Evolutionary conservation across 2,329 filamentous ascomycete species (phyloP).

Genomic region (Aspergillus awamori): DNA sequence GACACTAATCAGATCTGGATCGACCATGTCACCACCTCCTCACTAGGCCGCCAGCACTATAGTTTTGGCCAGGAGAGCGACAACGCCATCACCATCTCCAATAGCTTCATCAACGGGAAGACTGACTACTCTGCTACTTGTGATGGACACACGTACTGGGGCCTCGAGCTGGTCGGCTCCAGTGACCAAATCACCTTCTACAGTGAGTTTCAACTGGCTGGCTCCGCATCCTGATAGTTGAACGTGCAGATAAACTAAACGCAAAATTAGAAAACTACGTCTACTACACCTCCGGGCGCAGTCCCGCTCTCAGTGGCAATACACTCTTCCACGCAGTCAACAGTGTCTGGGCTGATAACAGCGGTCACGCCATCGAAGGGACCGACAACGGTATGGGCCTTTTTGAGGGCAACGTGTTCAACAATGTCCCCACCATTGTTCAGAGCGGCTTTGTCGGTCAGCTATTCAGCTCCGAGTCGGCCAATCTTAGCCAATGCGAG

Average conservation of each 20-base stretch:
- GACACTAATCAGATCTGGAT: conserved; percentile 50
- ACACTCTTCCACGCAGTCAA: conserved; percentile 56
- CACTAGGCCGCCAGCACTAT: conserved; percentile 54
- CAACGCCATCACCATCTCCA: conserved; percentile 40
- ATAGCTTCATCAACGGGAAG: conserved; percentile 52
- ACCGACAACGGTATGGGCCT: conserved; percentile 31
- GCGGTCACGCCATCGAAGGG: conserved; percentile 49
- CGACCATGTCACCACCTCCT: conserved; percentile 52
- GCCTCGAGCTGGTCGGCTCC: conserved; percentile 54
- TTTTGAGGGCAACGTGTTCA: conserved; percentile 52
- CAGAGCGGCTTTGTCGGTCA: neutral
- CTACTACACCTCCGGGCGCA: conserved; percentile 59
- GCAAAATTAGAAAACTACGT: conserved; percentile 53
- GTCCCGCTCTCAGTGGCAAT: conserved; percentile 57
- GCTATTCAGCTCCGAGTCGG: neutral
- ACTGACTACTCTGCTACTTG: conserved; percentile 59
- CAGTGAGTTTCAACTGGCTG: no score
- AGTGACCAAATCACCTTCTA: conserved; percentile 54
- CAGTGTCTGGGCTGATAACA: conserved; percentile 41
- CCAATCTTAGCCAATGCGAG: neutral
- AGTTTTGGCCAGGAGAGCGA: conserved; percentile 45
- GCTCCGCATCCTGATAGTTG: conserved; percentile 29
- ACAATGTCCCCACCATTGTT: conserved; percentile 30
- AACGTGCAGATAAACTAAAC: conserved; percentile 21
- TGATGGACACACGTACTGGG: conserved; percentile 62